A percentile compares a stretch with the other conserved stretches of the same genome.
Evolutionary conservation across 129 eudicot species (phyloP).

Genomic region (Flaveria brownii): DNA sequence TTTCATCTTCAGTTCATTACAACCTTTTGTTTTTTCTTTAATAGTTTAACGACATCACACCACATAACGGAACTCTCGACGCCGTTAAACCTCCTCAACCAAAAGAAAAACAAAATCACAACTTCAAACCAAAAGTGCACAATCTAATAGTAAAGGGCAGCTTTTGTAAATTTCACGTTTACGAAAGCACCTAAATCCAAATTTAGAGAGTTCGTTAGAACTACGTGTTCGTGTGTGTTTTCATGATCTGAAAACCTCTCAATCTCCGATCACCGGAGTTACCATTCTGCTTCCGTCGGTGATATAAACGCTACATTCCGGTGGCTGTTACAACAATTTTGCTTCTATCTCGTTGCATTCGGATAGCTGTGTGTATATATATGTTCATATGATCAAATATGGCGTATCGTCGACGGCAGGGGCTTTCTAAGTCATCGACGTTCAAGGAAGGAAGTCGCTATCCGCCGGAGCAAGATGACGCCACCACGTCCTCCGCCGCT

Average conservation of each 20-base stretch:
- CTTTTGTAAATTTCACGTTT: neutral
- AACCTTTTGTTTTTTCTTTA: no score
- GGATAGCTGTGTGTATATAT: neutral
- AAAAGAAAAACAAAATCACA: neutral
- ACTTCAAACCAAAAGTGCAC: neutral
- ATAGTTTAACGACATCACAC: neutral
- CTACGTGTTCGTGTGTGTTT: conserved; percentile 21
- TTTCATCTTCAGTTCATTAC: no score
- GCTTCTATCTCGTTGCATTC: neutral
- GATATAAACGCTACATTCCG: conserved; percentile 32
- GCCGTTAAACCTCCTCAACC: neutral
- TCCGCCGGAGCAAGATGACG: conserved; percentile 27
- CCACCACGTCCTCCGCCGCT: conserved; percentile 20
- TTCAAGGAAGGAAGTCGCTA: conserved; percentile 52
- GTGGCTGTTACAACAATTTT: conserved; percentile 19
- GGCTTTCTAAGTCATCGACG: conserved; percentile 57
- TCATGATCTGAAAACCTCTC: conserved; percentile 26
- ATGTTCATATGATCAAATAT: conserved; percentile 24
- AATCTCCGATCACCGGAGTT: conserved; percentile 22
- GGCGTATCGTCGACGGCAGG: conserved; percentile 70
- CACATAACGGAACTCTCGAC: neutral
- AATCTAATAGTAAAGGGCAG: neutral
- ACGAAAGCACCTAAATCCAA: conserved; percentile 12
- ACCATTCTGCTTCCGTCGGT: conserved; percentile 36
- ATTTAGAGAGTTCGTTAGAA: conserved; percentile 30